These are phyloP conservation scores for Penicillium riverlandense DNA, from an alignment of 495 filamentous ascomycete genomes.

Conservation along the genomic window DNA sequence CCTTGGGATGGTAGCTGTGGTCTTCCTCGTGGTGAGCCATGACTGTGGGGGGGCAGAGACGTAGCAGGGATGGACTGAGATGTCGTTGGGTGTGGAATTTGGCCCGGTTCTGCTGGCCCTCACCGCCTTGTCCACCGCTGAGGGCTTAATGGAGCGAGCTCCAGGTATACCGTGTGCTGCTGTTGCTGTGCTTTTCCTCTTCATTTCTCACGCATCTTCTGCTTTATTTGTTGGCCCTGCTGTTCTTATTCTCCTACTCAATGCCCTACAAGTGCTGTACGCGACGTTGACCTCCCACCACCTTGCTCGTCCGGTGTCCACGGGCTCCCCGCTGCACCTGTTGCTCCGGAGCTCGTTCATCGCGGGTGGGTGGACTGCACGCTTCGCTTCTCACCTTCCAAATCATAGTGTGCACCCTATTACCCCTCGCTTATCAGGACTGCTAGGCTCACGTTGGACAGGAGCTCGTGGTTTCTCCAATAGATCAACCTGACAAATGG, in stretches of 20 bases:
- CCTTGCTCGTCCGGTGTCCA: slow-evolving; percentile 7
- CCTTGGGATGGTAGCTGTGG: slow-evolving; percentile 63
- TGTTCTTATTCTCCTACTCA: neutral
- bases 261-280: no score
- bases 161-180: no score
- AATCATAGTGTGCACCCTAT: no score
- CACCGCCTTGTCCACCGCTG: slow-evolving; percentile 17
- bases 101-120: slow-evolving; percentile 24
- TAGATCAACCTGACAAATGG: slow-evolving; percentile 21
- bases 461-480: no score
- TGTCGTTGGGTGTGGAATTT: slow-evolving; percentile 22
- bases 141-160: neutral
- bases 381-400: no score
- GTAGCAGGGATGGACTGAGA: slow-evolving; percentile 19
- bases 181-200: neutral
- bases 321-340: slow-evolving; percentile 22
- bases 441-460: no score
- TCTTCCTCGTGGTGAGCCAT: slow-evolving; percentile 45
- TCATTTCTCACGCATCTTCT: neutral
- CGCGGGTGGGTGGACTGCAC: neutral
- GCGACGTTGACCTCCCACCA: no score
- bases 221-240: neutral
- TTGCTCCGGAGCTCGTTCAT: slow-evolving; percentile 2
- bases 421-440: no score
- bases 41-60: slow-evolving; percentile 14